Evolutionary conservation across 1,139 yeast genomes (phyloP).

Genomic region (Pichia sp.): DNA sequence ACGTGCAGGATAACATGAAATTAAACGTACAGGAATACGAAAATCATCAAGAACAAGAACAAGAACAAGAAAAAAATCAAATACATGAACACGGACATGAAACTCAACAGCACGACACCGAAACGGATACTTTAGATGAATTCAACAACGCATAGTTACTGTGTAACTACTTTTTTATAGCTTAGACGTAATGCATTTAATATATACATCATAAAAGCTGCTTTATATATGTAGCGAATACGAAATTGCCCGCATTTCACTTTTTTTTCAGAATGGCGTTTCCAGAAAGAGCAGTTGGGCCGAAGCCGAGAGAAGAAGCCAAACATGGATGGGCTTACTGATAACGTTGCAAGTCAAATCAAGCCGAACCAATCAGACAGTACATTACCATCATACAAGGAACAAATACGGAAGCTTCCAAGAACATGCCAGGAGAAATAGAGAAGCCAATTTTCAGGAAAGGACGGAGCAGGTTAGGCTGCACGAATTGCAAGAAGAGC

Average conservation of each 20-base stretch:
- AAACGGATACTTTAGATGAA: conserved; percentile 1
- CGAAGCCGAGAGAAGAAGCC: neutral
- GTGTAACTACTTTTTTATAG: neutral
- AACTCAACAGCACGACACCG: neutral
- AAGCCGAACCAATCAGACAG: no score
- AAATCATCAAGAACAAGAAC: conserved; percentile 51
- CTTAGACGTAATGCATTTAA: neutral
- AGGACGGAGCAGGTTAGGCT: conserved; percentile 43
- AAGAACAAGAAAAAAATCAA: conserved; percentile 24
- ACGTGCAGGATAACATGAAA: no score
- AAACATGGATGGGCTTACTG: no score
- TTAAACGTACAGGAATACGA: conserved; percentile 36
- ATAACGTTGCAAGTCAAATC: no score
- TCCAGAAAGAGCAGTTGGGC: neutral
- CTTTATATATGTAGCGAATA: no score
- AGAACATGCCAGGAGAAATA: neutral
- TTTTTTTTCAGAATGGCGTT: neutral
- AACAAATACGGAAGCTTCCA: neutral
- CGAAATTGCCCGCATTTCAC: neutral
- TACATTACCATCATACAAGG: no score
- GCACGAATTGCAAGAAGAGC: conserved; percentile 80
- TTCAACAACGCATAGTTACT: conserved; percentile 2
- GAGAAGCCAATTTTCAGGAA: neutral
- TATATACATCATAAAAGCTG: no score
- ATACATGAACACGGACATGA: conserved; percentile 5